These are phyloP conservation scores for Setaria viridis DNA, from an alignment of 202 grass and related monocot genomes.

Conservation along the genomic window DNA sequence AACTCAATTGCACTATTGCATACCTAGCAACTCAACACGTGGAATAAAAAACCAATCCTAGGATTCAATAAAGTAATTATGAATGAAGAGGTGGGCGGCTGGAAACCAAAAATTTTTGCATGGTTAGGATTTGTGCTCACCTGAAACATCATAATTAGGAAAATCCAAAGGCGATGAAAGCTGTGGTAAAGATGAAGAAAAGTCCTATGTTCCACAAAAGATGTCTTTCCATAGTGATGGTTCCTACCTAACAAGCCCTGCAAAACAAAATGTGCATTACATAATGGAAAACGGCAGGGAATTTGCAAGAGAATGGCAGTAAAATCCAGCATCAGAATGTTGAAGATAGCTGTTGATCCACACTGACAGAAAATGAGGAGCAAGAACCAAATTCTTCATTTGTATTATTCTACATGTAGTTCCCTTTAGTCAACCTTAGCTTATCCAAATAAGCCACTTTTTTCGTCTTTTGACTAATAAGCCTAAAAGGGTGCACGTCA, in stretches of 20 bases:
- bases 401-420: background rate
- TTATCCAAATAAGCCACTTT: slow-evolving; percentile 2
- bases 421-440: background rate
- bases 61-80: background rate
- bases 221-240: slow-evolving; percentile 94
- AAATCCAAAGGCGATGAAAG: slow-evolving; percentile 99
- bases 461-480: background rate
- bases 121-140: slow-evolving; percentile 38
- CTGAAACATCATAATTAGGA: slow-evolving; percentile 99
- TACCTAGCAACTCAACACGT: slow-evolving; percentile 7
- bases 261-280: slow-evolving; percentile 29
- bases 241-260: slow-evolving; percentile 63
- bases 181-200: slow-evolving; percentile 99
- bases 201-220: slow-evolving; percentile 95
- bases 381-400: slow-evolving; percentile 6
- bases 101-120: background rate
- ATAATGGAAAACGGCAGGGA: background rate
- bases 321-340: background rate
- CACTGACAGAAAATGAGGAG: background rate
- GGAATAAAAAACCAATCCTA: background rate
- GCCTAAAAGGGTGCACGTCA: background rate
- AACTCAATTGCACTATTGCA: background rate
- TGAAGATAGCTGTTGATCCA: background rate
- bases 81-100: background rate
- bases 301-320: slow-evolving; percentile 4